phyloP scores from a whole-genome alignment of 768 basidiomycete genomes.

The Zangia roseola region DNA sequence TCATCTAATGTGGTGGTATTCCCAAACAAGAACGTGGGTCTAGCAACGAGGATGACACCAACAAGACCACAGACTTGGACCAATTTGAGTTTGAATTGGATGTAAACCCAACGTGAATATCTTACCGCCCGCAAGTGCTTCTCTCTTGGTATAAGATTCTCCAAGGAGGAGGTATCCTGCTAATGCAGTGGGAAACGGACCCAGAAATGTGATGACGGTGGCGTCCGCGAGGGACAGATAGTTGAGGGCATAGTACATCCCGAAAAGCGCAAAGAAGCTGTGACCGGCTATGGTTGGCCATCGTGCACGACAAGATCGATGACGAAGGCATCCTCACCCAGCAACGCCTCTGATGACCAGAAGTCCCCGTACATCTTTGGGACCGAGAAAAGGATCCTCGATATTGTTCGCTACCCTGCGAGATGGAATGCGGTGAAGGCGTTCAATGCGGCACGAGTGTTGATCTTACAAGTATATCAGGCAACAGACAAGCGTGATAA shows the following conservation, averaged over 20 bases:
- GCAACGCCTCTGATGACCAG: constrained; percentile 58
- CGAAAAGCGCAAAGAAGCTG: constrained; percentile 73
- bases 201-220: constrained; percentile 72
- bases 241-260: constrained; percentile 68
- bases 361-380: constrained; percentile 60
- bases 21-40: constrained; percentile 75
- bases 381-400: constrained; percentile 64
- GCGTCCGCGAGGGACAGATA: constrained; percentile 80
- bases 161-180: constrained; percentile 60
- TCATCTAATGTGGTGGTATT: constrained; percentile 1
- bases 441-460: neutral
- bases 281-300: neutral
- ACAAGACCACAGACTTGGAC: constrained; percentile 57
- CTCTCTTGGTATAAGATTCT: constrained; percentile 54
- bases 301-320: neutral
- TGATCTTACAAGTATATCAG: constrained; percentile 46
- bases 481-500: constrained; percentile 52
- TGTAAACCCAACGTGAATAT: neutral
- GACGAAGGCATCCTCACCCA: constrained; percentile 46
- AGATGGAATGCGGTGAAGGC: neutral
- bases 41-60: constrained; percentile 80
- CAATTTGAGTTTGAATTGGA: neutral
- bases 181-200: constrained; percentile 63
- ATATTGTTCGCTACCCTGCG: constrained; percentile 40
- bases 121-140: constrained; percentile 55